phyloP scores from a whole-genome alignment of 495 filamentous ascomycete species.

The Copromyces sp. region DNA sequence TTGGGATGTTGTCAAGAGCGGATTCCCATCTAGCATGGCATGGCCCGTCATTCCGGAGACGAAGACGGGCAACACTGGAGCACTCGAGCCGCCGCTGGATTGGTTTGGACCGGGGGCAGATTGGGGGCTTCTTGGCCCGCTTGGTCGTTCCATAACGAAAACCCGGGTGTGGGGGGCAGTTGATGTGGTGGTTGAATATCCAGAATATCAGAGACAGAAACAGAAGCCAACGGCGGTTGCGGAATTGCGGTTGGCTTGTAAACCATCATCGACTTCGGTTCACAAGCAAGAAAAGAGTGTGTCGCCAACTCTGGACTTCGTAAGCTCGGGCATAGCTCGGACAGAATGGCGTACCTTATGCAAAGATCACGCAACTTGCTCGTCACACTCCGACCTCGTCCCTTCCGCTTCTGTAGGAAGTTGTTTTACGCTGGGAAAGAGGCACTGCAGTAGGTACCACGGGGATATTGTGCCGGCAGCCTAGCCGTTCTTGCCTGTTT shows the following conservation, averaged over 20 bases:
- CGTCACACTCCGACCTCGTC: neutral
- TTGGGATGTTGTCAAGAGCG: neutral
- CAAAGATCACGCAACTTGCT: neutral
- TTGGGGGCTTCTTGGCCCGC: neutral
- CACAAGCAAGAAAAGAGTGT: neutral
- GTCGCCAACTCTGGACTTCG: neutral
- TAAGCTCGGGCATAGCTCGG: conserved; percentile 10
- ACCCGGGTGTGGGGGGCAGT: neutral
- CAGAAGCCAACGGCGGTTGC: conserved; percentile 7
- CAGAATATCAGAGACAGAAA: neutral
- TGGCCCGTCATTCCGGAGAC: conserved; percentile 21
- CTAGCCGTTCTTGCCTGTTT: no score
- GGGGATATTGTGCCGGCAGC: conserved; percentile 1
- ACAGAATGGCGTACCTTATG: neutral
- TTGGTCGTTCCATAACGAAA: neutral
- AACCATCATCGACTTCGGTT: neutral
- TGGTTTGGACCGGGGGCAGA: neutral
- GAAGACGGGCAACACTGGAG: conserved; percentile 6
- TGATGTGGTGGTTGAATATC: neutral
- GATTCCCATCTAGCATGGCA: neutral
- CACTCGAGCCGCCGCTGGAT: neutral
- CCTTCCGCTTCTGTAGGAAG: neutral
- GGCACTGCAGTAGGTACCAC: conserved; percentile 1
- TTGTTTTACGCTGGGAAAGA: neutral
- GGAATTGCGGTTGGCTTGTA: conserved; percentile 3